These are phyloP conservation scores for bread wheat (Triticum aestivum) DNA, from an alignment of 176 grass and related monocot species.

Conservation along the genomic window IWGSC_CS_RefSeq_v2.1 NC_057794.1:475823389-475823888, in stretches of 20 bases:
- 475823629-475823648: not conserved
- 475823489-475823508: conserved; percentile 53
- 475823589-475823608: conserved; percentile 10
- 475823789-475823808: not conserved
- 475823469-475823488: conserved; percentile 45
- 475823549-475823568: conserved; percentile 93
- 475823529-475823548: conserved; percentile 74
- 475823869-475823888: not conserved
- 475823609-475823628: not conserved
- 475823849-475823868: not conserved
- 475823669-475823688: not conserved
- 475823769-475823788: not conserved
- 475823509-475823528: conserved; percentile 61
- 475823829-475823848: not conserved
- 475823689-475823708: not conserved
- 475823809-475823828: not conserved
- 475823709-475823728: not conserved
- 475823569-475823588: conserved; percentile 32
- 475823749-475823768: not conserved
- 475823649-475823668: not conserved
- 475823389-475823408: conserved; percentile 54
- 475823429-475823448: conserved; percentile 12
- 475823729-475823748: not conserved
- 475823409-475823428: conserved; percentile 18
- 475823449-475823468: conserved; percentile 19